These are phyloP conservation scores for Botryosphaeria dothidea DNA, from an alignment of 2,329 filamentous ascomycete species.

Conservation along the genomic window DNA sequence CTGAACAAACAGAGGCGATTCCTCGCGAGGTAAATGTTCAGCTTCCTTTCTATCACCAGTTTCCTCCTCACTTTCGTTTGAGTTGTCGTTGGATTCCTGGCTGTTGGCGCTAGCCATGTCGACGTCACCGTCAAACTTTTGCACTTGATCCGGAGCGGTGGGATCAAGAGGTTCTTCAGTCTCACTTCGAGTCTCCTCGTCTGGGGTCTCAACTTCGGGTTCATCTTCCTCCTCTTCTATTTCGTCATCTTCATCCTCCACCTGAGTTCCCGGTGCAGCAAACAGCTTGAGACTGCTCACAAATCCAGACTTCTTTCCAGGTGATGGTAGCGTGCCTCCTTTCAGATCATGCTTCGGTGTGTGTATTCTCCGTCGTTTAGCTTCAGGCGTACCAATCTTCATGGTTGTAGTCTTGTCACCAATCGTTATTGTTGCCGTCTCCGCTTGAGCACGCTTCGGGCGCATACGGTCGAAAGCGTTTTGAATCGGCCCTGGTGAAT, in stretches of 20 bases:
- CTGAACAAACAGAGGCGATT: slow-evolving; percentile 13
- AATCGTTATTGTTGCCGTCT: slow-evolving; percentile 74
- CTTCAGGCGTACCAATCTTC: slow-evolving; percentile 57
- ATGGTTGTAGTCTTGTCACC: slow-evolving; percentile 68
- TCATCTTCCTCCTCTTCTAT: background rate
- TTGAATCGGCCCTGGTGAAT: slow-evolving; percentile 51
- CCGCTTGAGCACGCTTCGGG: slow-evolving; percentile 60
- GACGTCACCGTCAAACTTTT: background rate
- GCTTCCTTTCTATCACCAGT: background rate
- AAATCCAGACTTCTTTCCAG: slow-evolving; percentile 34
- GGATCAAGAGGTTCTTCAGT: slow-evolving; percentile 1
- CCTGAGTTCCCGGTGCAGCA: slow-evolving; percentile 54
- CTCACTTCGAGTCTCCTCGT: background rate
- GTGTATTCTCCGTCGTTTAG: slow-evolving; percentile 48
- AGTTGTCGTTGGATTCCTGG: background rate
- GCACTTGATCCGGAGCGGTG: background rate
- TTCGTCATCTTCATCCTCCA: slow-evolving; percentile 23
- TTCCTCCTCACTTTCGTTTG: background rate
- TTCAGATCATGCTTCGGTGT: slow-evolving; percentile 35
- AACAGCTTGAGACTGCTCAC: slow-evolving; percentile 53
- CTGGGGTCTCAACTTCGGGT: background rate
- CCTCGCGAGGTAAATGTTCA: background rate
- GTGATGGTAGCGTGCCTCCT: slow-evolving; percentile 31
- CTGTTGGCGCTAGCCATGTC: background rate
- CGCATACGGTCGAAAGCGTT: slow-evolving; percentile 67